Conservation (phyloP, 805 yeast species). For the Starmera amethionina region DNA sequence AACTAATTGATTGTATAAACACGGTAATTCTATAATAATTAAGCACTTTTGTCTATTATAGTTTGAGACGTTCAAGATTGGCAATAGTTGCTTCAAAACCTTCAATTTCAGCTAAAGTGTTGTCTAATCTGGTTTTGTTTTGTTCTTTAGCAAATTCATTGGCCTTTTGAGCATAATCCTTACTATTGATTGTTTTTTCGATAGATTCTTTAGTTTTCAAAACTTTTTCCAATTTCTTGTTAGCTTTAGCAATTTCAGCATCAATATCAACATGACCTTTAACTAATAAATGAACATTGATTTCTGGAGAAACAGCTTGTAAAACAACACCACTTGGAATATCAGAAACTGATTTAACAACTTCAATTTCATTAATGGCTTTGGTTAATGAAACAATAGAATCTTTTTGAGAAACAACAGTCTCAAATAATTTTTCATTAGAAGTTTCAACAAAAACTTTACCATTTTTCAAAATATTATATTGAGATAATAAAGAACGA, state of each 20-base stretch:
- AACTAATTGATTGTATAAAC: not conserved
- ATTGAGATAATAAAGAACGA: constrained; percentile 87
- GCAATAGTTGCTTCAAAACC: constrained; percentile 81
- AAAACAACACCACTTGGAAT: constrained; percentile 90
- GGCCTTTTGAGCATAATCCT: constrained; percentile 84
- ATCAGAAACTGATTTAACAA: constrained; percentile 42
- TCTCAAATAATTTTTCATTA: constrained; percentile 34
- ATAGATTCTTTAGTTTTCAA: constrained; percentile 49
- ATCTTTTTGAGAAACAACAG: constrained; percentile 62
- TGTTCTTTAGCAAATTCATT: constrained; percentile 70
- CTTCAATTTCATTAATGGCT: constrained; percentile 69
- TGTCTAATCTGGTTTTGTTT: constrained; percentile 59
- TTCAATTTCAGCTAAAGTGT: constrained; percentile 75
- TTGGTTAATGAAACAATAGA: constrained; percentile 89
- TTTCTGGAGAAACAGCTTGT: constrained; percentile 68
- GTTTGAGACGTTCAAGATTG: constrained; percentile 72
- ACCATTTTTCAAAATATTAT: constrained; percentile 80
- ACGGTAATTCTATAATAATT: not conserved
- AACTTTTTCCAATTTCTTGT: constrained; percentile 63
- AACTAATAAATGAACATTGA: constrained; percentile 82
- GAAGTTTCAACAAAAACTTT: constrained; percentile 73
- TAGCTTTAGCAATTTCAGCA: constrained; percentile 78
- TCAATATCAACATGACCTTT: constrained; percentile 93
- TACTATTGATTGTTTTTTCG: constrained; percentile 56
- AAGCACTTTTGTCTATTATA: constrained; percentile 19